These are phyloP conservation scores for Dianthus caryophyllus DNA, from an alignment of 148 eudicot genomes.

Conservation along the genomic window DNA sequence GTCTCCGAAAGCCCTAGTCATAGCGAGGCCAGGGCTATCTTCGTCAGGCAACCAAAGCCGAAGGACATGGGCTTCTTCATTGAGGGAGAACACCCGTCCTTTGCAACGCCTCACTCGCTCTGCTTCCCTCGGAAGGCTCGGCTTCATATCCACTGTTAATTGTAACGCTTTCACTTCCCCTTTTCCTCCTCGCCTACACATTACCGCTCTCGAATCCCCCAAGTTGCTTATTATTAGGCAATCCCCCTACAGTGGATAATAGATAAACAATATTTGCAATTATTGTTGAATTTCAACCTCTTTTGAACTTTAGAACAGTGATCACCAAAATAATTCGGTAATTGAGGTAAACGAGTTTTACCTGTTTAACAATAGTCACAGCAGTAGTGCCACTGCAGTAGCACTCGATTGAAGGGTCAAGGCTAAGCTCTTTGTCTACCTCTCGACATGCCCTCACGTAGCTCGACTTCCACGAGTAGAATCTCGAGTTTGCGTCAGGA, in stretches of 20 bases:
- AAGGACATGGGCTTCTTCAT: constrained; percentile 56
- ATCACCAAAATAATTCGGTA: too few species aligned
- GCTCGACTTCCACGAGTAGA: constrained; percentile 41
- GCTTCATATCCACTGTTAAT: constrained; percentile 81
- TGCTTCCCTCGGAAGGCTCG: constrained; percentile 53
- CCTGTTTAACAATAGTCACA: constrained; percentile 71
- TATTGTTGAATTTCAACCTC: background rate
- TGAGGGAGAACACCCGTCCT: constrained; percentile 69
- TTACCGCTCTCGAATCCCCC: constrained; percentile 85
- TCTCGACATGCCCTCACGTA: constrained; percentile 48
- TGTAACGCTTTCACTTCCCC: constrained; percentile 52
- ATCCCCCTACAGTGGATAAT: constrained; percentile 40
- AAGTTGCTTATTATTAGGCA: constrained; percentile 65
- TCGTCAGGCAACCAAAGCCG: constrained; percentile 79
- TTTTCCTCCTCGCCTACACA: constrained; percentile 56
- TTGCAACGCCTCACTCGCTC: constrained; percentile 48
- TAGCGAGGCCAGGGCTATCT: constrained; percentile 85
- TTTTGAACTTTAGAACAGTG: too few species aligned
- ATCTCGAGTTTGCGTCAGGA: constrained; percentile 23
- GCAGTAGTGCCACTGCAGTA: constrained; percentile 83
- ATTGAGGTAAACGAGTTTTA: constrained; percentile 7
- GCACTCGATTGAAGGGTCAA: constrained; percentile 51
- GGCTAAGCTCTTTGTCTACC: constrained; percentile 59
- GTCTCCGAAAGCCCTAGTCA: constrained; percentile 94
- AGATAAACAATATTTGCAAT: background rate